Evolutionary conservation across 2,329 filamentous ascomycete species (phyloP), one percentile per base, ranked within the genome.

Genomic region (Beauveria australis): DNA sequence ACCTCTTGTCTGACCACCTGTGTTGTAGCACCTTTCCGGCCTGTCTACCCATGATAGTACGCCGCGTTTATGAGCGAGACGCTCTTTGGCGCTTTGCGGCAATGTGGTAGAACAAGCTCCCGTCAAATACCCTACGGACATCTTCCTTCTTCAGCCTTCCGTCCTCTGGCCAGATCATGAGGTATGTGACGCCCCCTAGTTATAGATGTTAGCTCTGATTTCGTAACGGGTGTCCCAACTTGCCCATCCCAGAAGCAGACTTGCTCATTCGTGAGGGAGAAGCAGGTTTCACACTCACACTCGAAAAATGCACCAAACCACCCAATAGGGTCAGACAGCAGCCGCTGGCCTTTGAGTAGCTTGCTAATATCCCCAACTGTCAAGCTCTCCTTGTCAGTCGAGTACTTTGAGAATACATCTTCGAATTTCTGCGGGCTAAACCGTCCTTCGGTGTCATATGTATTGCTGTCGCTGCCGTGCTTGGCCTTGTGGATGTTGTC

Each of bases 131-230:
- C 3, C 62, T 61, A 0, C 67, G 65, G 8, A 69, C 62, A 9
- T 86, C 82, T 51, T 86, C 81, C 70, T 86, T 86, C 66, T 70
- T 75, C 71, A 85, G 76, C 55, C 73, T 72, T 0, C 82, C 82
- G 66, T 86, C 80, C 46, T 77, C 75, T 0, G 82, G 81, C 78
- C 67, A 68, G 1, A 84, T 70, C 49, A 86, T 71, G 18, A 84
- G 65, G 61, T 80, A 83, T 0, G 79, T 79, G 0, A 63, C 60
- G 18, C 64, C 10, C 65, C 67, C 68, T 68, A 19, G 2, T 2
- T 22, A 22, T 22, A 22, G 3, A 4, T 8, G 12, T 47, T 7
- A 47, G 22, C 8, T 10, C 12, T 5, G 4, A 33, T 33, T 33
- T 12, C 12, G 1, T 33, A 33, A 33, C 0, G 5, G 12, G 30